phyloP scores from a whole-genome alignment of 2,329 filamentous ascomycete species.

The Pseudogymnoascus sp. region DNA sequence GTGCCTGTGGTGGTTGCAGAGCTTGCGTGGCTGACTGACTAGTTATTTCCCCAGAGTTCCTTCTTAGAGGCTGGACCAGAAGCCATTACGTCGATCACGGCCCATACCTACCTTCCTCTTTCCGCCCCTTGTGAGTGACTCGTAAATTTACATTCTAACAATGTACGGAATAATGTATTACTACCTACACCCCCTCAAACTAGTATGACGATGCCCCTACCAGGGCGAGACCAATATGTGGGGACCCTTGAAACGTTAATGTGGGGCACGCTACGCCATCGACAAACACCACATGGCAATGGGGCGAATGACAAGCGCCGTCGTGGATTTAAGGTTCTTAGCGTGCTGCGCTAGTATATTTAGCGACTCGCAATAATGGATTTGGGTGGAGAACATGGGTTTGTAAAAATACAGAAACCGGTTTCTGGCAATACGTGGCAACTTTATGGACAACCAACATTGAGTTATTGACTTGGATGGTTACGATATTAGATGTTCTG shows the following conservation, averaged over 20 bases:
- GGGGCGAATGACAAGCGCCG: not conserved
- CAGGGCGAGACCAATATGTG: not conserved
- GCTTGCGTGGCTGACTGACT: not conserved
- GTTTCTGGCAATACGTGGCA: constrained; percentile 1
- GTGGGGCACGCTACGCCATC: not conserved
- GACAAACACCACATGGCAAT: not conserved
- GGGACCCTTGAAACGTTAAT: not conserved
- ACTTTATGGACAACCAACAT: not conserved
- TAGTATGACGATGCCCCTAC: not conserved
- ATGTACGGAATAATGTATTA: not conserved
- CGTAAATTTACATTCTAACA: not conserved
- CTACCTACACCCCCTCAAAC: not conserved
- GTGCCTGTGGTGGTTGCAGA: not conserved
- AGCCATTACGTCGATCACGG: not conserved
- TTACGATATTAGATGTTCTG: not conserved
- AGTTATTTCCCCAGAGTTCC: not conserved
- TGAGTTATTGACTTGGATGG: not conserved
- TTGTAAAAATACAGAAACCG: not conserved
- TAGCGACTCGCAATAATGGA: not conserved
- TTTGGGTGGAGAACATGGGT: not conserved
- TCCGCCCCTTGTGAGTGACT: not conserved
- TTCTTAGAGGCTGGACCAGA: not conserved
- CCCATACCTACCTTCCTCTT: not conserved
- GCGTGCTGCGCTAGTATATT: not conserved
- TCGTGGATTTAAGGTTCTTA: not conserved